A percentile compares a stretch with the other conserved stretches of the same genome.
Conservation (phyloP, 2,329 filamentous ascomycete species). For the Lasiodiplodia hormozganensis region DNA sequence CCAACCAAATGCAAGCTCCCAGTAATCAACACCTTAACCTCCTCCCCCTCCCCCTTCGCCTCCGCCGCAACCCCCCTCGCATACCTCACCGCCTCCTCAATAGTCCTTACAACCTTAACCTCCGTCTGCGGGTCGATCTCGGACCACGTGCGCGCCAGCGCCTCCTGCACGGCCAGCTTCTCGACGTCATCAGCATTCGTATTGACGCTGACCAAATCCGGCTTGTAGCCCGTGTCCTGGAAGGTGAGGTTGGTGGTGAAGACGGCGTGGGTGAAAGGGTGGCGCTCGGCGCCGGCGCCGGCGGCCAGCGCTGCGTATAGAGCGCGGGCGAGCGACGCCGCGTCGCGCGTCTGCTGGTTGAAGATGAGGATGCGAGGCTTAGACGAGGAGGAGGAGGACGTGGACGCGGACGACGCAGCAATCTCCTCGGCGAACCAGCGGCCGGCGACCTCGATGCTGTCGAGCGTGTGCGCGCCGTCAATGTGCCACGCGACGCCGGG, state of each 20-base stretch:
- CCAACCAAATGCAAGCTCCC: constrained; percentile 87
- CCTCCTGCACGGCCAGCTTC: constrained; percentile 70
- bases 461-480: constrained; percentile 86
- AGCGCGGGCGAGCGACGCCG: constrained; percentile 66
- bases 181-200: constrained; percentile 65
- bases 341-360: constrained; percentile 90
- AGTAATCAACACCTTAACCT: constrained; percentile 73
- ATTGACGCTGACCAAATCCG: constrained; percentile 69
- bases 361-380: constrained; percentile 74
- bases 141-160: constrained; percentile 66
- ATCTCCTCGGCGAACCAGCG: constrained; percentile 72
- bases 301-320: constrained; percentile 65
- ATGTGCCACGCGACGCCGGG: constrained; percentile 74
- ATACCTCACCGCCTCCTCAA: constrained; percentile 71
- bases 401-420: constrained; percentile 39
- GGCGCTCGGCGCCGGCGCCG: constrained; percentile 43
- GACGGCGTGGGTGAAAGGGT: constrained; percentile 73
- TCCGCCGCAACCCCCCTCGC: constrained; percentile 54
- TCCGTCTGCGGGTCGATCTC: constrained; percentile 47
- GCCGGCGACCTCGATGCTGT: constrained; percentile 79
- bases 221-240: constrained; percentile 64
- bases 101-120: constrained; percentile 67
- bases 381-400: constrained; percentile 35
- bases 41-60: constrained; percentile 39
- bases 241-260: constrained; percentile 83